phyloP scores from a whole-genome alignment of 208 protist genomes.

The Lotmaria passim region DNA sequence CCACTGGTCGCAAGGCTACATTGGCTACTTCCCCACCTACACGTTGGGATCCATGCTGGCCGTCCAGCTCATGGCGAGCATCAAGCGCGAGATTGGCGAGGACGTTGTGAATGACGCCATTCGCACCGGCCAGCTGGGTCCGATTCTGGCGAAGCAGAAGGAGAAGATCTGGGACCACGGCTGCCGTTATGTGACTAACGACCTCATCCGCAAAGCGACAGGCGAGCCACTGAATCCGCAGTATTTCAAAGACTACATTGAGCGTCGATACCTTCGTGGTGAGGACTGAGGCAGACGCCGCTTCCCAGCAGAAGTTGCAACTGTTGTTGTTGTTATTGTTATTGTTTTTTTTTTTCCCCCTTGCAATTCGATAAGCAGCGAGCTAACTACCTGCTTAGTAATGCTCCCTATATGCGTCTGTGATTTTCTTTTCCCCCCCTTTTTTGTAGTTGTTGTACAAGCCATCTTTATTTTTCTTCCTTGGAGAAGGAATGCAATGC shows the following conservation, averaged over 20 bases:
- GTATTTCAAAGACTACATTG: constrained; percentile 70
- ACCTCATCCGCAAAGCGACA: constrained; percentile 72
- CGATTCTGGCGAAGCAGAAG: constrained; percentile 54
- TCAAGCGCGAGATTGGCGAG: constrained; percentile 53
- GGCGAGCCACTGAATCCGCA: constrained; percentile 74
- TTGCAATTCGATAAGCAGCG: too few relatives aligned
- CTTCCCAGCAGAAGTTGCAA: too few relatives aligned
- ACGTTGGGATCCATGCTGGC: constrained; percentile 75
- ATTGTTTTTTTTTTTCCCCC: constrained; percentile 1
- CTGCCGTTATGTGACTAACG: constrained; percentile 48
- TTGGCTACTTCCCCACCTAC: constrained; percentile 91
- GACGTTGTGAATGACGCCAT: constrained; percentile 45
- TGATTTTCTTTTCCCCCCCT: too few relatives aligned
- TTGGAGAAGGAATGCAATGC: too few relatives aligned
- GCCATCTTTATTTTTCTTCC: too few relatives aligned
- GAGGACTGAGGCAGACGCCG: constrained; percentile 21
- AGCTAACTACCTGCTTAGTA: too few relatives aligned
- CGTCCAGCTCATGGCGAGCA: constrained; percentile 65
- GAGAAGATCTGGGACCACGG: constrained; percentile 64
- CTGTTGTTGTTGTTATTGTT: too few relatives aligned
- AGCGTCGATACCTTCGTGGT: constrained; percentile 57
- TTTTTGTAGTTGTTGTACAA: too few relatives aligned
- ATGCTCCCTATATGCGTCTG: not conserved
- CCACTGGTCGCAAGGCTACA: constrained; percentile 72
- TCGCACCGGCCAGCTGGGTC: constrained; percentile 45